Base-by-base conservation (phyloP, 352 stramenopile genomes). In the Phytophthora rubi region DNA sequence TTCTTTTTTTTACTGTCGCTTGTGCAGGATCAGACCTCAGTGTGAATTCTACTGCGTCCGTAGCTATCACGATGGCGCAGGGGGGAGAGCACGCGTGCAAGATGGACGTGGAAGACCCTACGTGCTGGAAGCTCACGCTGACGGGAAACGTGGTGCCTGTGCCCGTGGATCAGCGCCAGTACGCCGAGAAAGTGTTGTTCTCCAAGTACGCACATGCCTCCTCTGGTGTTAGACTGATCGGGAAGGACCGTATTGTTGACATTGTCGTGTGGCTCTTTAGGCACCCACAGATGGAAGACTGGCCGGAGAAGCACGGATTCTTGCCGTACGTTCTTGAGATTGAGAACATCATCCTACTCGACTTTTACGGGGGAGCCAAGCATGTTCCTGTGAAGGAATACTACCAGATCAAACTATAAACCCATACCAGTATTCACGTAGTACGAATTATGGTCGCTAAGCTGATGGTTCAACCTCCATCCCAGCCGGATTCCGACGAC, bases 341-440 rank as follows among this genome's bases (percentile, higher is more conserved):
- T 52, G 75, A 88, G 23, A 75, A 88, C 59, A 83, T 91, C 45
- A 63, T 91, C 35, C 67, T 93, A 42, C 67, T 93, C 32, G 85
- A 93, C 62, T 91, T 81, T 63, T 93, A 93, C 70, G 85, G 83
- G 49, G 83, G 83, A 33, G 73, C 85, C 39, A 93, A 93, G 79
- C 73, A 82, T 59, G 80, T 93, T 28, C 68, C 68, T 5, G 65
- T 86, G 23, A 77, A 82, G 37, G 76, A 91, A n/a, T 93, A 93
- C 69, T 93, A 91, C 62, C 58, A 73, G 52, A 58, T 85, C 39
- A 77, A 81, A 49, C 65, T 92, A 10, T 80, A 54, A 67, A 48
- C 39, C 6, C 39, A 13, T 16, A 15, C 3, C 26, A 30, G 35
- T 13, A 42, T 42, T 42, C 35, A 13, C 4, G 26, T 30, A 30